Evolutionary conservation across 2,329 filamentous ascomycete species (phyloP).

Genomic region (Chaetomium olivaceum): DNA sequence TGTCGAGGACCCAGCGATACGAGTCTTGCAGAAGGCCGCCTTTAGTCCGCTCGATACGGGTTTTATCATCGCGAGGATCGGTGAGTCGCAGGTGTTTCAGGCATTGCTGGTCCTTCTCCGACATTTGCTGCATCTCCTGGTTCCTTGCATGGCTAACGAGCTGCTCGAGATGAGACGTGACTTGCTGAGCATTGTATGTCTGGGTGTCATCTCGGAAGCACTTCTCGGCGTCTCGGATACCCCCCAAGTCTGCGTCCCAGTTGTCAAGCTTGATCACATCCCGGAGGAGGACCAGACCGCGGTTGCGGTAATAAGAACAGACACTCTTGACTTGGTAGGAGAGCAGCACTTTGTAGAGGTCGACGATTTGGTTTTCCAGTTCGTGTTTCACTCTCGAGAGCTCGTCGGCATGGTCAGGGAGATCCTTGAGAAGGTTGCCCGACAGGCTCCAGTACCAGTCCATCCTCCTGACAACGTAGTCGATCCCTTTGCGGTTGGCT

Average conservation of each 20-base stretch:
- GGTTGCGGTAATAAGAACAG: slow-evolving; percentile 40
- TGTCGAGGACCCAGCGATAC: slow-evolving; percentile 40
- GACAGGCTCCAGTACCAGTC: slow-evolving; percentile 43
- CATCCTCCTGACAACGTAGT: slow-evolving; percentile 42
- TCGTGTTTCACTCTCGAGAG: background rate
- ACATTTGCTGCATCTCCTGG: slow-evolving; percentile 8
- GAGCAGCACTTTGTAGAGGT: slow-evolving; percentile 44
- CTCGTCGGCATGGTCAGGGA: slow-evolving; percentile 25
- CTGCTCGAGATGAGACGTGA: slow-evolving; percentile 16
- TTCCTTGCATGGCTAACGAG: slow-evolving; percentile 15
- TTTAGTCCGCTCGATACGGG: slow-evolving; percentile 40
- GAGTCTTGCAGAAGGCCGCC: slow-evolving; percentile 39
- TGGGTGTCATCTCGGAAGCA: slow-evolving; percentile 18
- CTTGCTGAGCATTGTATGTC: slow-evolving; percentile 12
- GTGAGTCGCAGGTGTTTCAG: slow-evolving; percentile 25
- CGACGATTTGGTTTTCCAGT: slow-evolving; percentile 30
- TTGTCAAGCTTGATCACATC: slow-evolving; percentile 39
- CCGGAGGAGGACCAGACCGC: slow-evolving; percentile 34
- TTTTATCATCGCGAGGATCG: slow-evolving; percentile 39
- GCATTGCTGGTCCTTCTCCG: slow-evolving; percentile 6
- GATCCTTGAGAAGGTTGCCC: slow-evolving; percentile 34
- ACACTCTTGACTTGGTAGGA: slow-evolving; percentile 45
- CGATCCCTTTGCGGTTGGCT: slow-evolving; percentile 39
- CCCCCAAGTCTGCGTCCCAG: slow-evolving; percentile 38
- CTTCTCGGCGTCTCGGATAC: slow-evolving; percentile 36